Evolutionary conservation across 108 stramenopile species (phyloP), one percentile per base, ranked within the genome.

Genomic region (Fragilariopsis cylindrus): DNA sequence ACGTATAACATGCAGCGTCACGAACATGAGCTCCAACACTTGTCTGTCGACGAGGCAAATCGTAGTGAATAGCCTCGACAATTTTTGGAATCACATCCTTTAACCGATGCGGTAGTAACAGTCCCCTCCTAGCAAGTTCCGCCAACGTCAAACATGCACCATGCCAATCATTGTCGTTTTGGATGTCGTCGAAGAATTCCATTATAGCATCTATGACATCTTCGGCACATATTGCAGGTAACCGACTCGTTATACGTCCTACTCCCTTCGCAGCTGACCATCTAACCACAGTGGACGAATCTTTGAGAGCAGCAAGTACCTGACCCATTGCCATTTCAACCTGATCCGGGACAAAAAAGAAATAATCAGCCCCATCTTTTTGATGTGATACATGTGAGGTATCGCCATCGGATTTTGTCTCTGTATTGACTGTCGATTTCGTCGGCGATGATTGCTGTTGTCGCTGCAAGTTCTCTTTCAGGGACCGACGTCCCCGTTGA

Each of bases 221-320:
- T 69, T 98, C 96, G 4, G 93, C 98, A 77, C 96, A 94, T 44
- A 84, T 64, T 19, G 80, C 82, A 15, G 98, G 96, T 8, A 99
- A 82, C 15, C 99, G 86, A 65, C 92, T 92, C n/a, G 97, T 94
- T 30, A 99, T 72, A 18, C 99, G 87, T 12, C 98, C 99, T 39
- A 99, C 84, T 18, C 98, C 98, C 77, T 99, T 99, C 42, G 99
- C 98, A 3, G 97, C 96, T 0, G 95, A 96, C 99, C 99, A 99
- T 53, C 99, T 85, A 18, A 99, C 99, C 19, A 95, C 83, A n/a
- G 99, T 99, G 8, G 94, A 71, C 5, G 89, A 58, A 81, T 98
- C 96, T 30, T 85, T 72, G 9, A 98, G 75, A 8, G 83, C 88
- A 13, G 53, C 65, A 18, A 98, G 71, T n/a, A 99, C 83, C 75